Evolutionary conservation across 441 rosid species (phyloP), one percentile per base, ranked within the genome.

Genomic region (Gossypium laxum): DNA sequence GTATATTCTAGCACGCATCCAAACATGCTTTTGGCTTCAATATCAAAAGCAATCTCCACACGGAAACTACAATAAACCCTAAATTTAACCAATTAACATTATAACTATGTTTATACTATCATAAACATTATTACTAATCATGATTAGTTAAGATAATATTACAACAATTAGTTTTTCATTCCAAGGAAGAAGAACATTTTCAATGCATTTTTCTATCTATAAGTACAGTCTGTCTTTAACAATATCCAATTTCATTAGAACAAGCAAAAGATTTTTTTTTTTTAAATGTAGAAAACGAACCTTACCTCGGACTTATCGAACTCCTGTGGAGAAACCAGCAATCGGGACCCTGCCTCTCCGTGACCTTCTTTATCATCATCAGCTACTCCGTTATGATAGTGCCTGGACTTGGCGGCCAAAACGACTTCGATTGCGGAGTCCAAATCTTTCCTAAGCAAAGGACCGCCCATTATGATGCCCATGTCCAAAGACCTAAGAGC

Each of bases 381-480:
- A 64, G 70, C 80, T 28, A 51, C 56, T 26, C 69, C 73, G 50
- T 67, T 69, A 14, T 55, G 73, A 43, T 57, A 76, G 73, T 77
- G 73, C 64, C 87, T 81, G 34, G 91, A 76, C 59, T 76, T 85
- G 2, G 75, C 80, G 6, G 73, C 82, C 6, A 86, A 77, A 21
- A 89, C 75, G 12, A 71, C 65, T 48, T 69, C 70, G n/a, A 93
- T 87, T n/a, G 90, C 88, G 2, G 83, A 78, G 52, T 93, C 92
- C 66, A 93, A 82, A 73, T 93, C 97, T 18, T 80, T 75, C 81
- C 89, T 85, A 76, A 93, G 80, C 74, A 93, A 76, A 77, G 74
- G 57, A 1, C 97, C 98, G 12, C 98, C 98, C 98, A 93, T 93
- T 76, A 93, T 85, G 71, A 93, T 79, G 6, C 96, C 97, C 96